These are phyloP conservation scores for Lasiosphaeria miniovina DNA, from an alignment of 495 filamentous ascomycete species.

Conservation along the genomic window DNA sequence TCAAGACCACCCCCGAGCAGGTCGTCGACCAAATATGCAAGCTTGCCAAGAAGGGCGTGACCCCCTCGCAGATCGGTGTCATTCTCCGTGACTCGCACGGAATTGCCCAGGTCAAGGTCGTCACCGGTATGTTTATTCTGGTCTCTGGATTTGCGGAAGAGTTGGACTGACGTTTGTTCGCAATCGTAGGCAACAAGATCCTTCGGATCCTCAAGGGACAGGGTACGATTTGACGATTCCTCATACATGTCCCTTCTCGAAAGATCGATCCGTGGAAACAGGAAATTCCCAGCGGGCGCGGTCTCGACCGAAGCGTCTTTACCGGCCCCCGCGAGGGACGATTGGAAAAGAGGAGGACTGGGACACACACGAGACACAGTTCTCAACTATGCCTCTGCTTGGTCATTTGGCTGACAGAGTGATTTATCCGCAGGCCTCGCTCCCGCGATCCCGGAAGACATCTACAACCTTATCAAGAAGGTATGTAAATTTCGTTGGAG, in stretches of 20 bases:
- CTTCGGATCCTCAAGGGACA: slow-evolving; percentile 94
- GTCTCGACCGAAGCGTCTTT: not conserved
- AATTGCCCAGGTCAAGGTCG: slow-evolving; percentile 92
- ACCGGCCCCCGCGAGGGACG: not conserved
- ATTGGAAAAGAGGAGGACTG: slow-evolving; percentile 8
- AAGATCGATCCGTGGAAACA: too few relatives aligned
- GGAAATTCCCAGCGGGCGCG: too few relatives aligned
- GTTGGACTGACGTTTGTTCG: slow-evolving; percentile 9
- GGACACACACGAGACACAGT: slow-evolving; percentile 13
- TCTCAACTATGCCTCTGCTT: slow-evolving; percentile 73
- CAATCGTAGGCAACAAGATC: slow-evolving; percentile 87
- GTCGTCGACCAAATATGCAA: slow-evolving; percentile 99
- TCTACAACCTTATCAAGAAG: slow-evolving; percentile 99
- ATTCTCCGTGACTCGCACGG: slow-evolving; percentile 96
- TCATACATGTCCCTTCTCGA: not conserved
- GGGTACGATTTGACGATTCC: slow-evolving; percentile 31
- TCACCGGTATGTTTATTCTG: slow-evolving; percentile 70
- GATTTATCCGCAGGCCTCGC: slow-evolving; percentile 85
- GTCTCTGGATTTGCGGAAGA: slow-evolving; percentile 11
- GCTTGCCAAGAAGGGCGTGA: slow-evolving; percentile 94
- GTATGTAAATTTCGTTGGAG: slow-evolving; percentile 41
- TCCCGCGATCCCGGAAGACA: slow-evolving; percentile 95
- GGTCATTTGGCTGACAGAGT: slow-evolving; percentile 95
- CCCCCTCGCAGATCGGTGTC: slow-evolving; percentile 98
- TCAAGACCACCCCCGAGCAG: slow-evolving; percentile 84